Conservation (phyloP, 2,329 filamentous ascomycete species). For the Exserohilum turcica region DNA sequence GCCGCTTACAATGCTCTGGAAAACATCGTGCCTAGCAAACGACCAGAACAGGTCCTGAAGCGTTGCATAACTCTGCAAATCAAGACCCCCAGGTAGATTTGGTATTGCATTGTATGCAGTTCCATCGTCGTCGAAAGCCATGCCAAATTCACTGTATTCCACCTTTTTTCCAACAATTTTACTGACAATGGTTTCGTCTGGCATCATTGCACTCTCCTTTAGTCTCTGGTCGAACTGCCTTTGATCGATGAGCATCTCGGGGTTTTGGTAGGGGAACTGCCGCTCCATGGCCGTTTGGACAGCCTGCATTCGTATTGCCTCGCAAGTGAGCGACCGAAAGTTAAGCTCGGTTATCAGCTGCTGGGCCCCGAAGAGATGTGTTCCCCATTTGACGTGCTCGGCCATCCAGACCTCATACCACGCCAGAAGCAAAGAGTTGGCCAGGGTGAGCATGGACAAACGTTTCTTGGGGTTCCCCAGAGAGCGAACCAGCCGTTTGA, state of each 20-base stretch:
- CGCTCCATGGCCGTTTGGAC: slow-evolving; percentile 51
- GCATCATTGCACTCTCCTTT: slow-evolving; percentile 54
- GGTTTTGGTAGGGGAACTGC: slow-evolving; percentile 38
- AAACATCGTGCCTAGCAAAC: slow-evolving; percentile 92
- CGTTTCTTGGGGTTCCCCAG: slow-evolving; percentile 74
- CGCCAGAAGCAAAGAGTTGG: slow-evolving; percentile 80
- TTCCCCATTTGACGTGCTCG: slow-evolving; percentile 95
- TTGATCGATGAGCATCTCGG: slow-evolving; percentile 40
- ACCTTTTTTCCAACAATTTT: slow-evolving; percentile 62
- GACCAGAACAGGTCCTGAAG: slow-evolving; percentile 92
- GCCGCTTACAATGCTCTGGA: slow-evolving; percentile 87
- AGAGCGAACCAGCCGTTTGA: slow-evolving; percentile 77
- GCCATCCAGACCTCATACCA: slow-evolving; percentile 96
- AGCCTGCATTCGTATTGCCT: slow-evolving; percentile 69
- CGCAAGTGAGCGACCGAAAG: slow-evolving; percentile 72
- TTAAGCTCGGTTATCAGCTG: slow-evolving; percentile 84
- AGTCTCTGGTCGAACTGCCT: slow-evolving; percentile 34
- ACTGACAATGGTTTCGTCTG: slow-evolving; percentile 60
- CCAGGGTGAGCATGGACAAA: slow-evolving; percentile 79
- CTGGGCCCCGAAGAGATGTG: slow-evolving; percentile 82
- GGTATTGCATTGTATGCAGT: slow-evolving; percentile 45
- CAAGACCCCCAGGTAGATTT: slow-evolving; percentile 47
- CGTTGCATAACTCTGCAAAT: slow-evolving; percentile 80
- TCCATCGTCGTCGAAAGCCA: slow-evolving; percentile 50
- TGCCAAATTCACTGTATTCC: slow-evolving; percentile 63